Base-by-base conservation (phyloP, 805 yeast genomes). In the Starmerella ratchasimensis region DNA sequence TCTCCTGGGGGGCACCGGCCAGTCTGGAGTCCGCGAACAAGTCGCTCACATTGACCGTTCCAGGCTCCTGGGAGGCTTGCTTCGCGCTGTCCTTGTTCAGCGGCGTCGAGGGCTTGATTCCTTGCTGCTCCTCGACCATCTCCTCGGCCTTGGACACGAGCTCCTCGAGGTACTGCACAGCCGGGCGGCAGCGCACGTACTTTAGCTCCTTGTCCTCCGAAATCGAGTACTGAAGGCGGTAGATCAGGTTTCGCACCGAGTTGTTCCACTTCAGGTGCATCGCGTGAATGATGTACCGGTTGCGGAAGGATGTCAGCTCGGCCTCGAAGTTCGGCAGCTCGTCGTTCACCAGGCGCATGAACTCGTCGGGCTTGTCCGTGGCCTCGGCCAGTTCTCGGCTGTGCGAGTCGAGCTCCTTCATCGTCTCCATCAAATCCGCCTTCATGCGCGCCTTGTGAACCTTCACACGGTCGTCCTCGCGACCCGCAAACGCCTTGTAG, bases 191-290 rank as follows among this genome's bases (percentile, higher is more conserved):
- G 41, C 67, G 46, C 28, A 68, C 68, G 35, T 62, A 63, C 1
- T 59, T 46, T 23, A 62, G 57, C 9, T 71, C 69, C 18, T 62
- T 59, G 18, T 71, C 58, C 36, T 66, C 54, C 9, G 63, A 65
- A 23, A 71, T 55, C 32, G 68, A 60, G 39, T 71, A 69, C 18
- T 74, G 53, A 49, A 78, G 81, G 31, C 72, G 68, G 53, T 71
- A 68, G 31, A 82, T 59, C 10, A 71, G 60, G 49, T 83, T 73
- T 39, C 95, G 62, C 8, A 75, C 67, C 3, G 61, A 53, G 43
- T 79, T 75, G 55, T 80, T 77, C 94, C 95, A 84, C 47, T 74
- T 79, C 47, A 84, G 53, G 49, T 76, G 71, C 55, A 82, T 65
- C 39, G 77, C 72, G 47, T 83, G 84, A 17, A 82, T 60, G 42